Base-by-base conservation (phyloP, 2,329 filamentous ascomycete species). In the Fusarium sp. region DNA sequence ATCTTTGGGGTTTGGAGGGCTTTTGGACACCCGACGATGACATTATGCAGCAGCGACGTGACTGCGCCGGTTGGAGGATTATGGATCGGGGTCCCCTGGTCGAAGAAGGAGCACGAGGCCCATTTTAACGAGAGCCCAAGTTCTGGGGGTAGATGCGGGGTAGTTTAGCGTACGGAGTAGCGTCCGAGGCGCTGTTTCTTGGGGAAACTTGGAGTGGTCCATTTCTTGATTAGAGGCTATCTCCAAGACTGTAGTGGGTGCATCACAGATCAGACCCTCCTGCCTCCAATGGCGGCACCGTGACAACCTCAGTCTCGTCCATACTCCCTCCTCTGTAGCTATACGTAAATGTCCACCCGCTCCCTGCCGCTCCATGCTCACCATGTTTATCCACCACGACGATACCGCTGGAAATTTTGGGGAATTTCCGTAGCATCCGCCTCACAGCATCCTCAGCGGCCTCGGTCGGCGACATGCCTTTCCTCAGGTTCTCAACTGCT, bases 321-420 rank as follows among this genome's bases (percentile, higher is more conserved):
- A 88, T 88, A 8, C 63, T 68, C 0, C 82, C 83, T 4, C 83
- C 83, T 5, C 86, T 78, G 65, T 82, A 87, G 0, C 86, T 78
- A 67, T 89, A 89, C 4, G 84, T 86, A 66, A 88, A 88, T 0
- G 80, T 83, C 87, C 87, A 88, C 0, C 86, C 86, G 2, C 84
- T 87, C 0, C 78, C 86, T 0, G 87, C 87, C 2, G 77, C 87
- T 0, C 82, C 87, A 44, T 88, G 85, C 43, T 82, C 78, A 0
- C 86, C 87, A 52, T 81, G 74, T 28, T 74, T 82, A 67, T 86
- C 78, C 7, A 87, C 82, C 7, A 88, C 86, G 1, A 88, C 85
- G 3, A 89, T 75, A 0, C 87, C 87, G 52, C 82, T 85, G 28
- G 79, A 77, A 2, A 87, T 74, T 1, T 77, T 75, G 0, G 86